These are phyloP conservation scores for Saccharomycopsis fibuligera DNA, from an alignment of 805 yeast genomes.

Conservation along the genomic window DNA sequence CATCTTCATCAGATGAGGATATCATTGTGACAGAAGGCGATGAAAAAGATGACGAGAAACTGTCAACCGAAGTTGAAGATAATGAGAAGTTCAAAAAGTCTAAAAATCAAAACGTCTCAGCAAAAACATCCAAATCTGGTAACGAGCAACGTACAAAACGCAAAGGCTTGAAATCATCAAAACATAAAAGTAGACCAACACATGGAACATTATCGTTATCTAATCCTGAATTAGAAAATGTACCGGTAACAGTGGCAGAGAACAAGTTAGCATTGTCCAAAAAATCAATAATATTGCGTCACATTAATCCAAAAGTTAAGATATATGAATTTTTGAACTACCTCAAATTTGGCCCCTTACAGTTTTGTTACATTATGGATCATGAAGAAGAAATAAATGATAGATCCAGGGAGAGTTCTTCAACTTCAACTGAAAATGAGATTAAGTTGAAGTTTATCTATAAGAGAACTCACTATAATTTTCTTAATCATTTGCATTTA, in stretches of 20 bases:
- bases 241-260: conserved; percentile 1
- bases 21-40: conserved; percentile 6
- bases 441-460: conserved; percentile 20
- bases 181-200: not conserved
- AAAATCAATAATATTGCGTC: conserved; percentile 15
- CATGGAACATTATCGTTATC: not conserved
- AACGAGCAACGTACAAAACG: not conserved
- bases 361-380: conserved; percentile 12
- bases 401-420: no score
- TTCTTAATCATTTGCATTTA: conserved; percentile 16
- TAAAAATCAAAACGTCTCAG: not conserved
- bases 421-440: conserved; percentile 8
- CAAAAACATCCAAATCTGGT: not conserved
- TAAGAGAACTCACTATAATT: conserved; percentile 17
- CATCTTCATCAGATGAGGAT: conserved; percentile 2
- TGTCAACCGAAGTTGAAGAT: not conserved
- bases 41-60: not conserved
- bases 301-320: conserved; percentile 11
- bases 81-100: not conserved
- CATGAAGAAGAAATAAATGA: not conserved
- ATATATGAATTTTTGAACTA: conserved; percentile 18
- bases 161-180: not conserved
- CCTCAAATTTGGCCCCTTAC: conserved; percentile 22
- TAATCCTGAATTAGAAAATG: not conserved
- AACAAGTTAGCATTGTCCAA: conserved; percentile 6